Base-by-base conservation (phyloP, 176 grass and related monocot species). In the Zea luxurians region DNA sequence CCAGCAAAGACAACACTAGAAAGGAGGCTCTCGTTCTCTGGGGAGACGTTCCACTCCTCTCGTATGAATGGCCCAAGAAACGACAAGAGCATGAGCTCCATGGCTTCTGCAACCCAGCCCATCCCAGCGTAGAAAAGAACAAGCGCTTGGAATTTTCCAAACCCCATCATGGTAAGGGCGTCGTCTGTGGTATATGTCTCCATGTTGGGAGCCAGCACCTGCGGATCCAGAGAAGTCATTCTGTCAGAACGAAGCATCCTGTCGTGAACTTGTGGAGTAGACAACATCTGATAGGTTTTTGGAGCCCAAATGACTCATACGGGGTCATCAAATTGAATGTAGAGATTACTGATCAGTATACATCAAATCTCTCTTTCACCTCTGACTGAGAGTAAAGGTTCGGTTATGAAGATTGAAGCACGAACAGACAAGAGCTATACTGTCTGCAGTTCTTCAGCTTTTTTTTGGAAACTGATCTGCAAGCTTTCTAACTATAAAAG, bases 1-100 rank as follows among this genome's bases (percentile, higher is more conserved):
- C 93, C 93, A 48, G 58, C 82, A 71, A 97, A 97, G 52, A 97
- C 93, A 13, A 89, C 84, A 87, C 90, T 93, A 65, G 93, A 89
- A 10, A 97, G 81, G 20, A 97, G 68, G 57, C 88, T 89, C 74
- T 93, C 91, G 58, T 89, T 64, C 59, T 78, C 42, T 4, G 76
- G 37, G 78, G 93, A 89, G 55, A 97, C 50, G 2, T 83, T 80
- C 93, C 93, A 97, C 64, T 93, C 88, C 21, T 80, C 60, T 61
- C 83, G 62, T 52, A 93, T 60, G 53, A 83, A 73, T 44, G 93
- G 91, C 10, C 91, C 93, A 34, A 97, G 72, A 89, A 97, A 97
- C 1, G 93, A 97, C 67, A 97, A 72, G 0, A 97, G 84, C 88
- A 93, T 97, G 36, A 97, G 15, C 78, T 97, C 91, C 93, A 97